Base-by-base conservation (phyloP, 1,139 yeast species). In the Diutina siamensis region DNA sequence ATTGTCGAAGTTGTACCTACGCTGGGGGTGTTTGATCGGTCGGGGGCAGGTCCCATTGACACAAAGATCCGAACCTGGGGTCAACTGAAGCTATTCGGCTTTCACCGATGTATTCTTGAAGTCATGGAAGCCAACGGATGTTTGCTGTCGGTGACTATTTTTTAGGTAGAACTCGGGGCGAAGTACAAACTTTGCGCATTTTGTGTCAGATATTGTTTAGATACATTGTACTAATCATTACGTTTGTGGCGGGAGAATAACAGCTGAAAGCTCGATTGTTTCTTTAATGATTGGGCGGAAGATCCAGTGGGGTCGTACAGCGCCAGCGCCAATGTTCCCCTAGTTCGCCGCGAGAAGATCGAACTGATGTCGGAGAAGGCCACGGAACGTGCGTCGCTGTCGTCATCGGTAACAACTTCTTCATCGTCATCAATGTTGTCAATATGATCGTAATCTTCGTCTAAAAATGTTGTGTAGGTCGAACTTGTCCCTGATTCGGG, bases 21-120 rank as follows among this genome's bases (percentile, higher is more conserved):
- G 1, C 20, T 5, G 13, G 15, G 19, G 4, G 32, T 38, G 32
- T 38, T 38, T 25, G 42, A 15, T 18, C 32, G 22, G n/a, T 12
- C 17, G 32, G 4, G 18, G 5, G 12, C 9, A 4, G 9, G 4
- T 5, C 9, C 18, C 15, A 22, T 21, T n/a, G 32, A 38, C n/a
- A 18, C 10, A 15, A 32, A 42, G 31, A 27, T 32, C 38, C 18
- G 63, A 46, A 62, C 68, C 5, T 77, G 82, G 80, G 81, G 81
- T 10, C 74, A 74, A 53, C 68, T 75, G 18, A 70, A 68, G 51
- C 55, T 76, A 36, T 71, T 72, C 52, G 76, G 77, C 2, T 64
- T 61, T 49, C 58, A 64, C 21, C 56, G 68, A 34, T 68, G 74
- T 48, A 68, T 77, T n/a, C 71, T 74, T 64, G 83, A 78, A 51